Evolutionary conservation across 148 eudicot genomes (phyloP).

Genomic region (Nepenthes mirabilis): DNA sequence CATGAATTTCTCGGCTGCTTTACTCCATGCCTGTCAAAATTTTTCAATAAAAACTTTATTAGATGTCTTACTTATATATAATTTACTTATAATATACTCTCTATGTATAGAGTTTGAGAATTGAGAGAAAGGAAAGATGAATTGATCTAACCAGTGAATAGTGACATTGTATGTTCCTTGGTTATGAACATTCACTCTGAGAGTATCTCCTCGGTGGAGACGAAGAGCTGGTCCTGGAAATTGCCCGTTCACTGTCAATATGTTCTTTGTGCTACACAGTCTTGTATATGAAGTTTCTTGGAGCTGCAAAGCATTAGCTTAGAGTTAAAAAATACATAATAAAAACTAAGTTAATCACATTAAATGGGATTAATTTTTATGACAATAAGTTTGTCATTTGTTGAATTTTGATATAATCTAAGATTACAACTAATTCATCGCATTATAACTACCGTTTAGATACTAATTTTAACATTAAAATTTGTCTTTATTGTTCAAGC

Average conservation of each 20-base stretch:
- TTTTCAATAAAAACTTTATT: background rate
- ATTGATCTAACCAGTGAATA: background rate
- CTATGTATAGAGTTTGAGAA: background rate
- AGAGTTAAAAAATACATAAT: too few relatives aligned
- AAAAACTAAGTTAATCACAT: too few relatives aligned
- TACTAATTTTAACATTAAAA: too few relatives aligned
- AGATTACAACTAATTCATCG: too few relatives aligned
- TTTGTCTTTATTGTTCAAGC: too few relatives aligned
- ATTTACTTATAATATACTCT: too few relatives aligned
- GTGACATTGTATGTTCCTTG: background rate
- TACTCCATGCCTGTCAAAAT: slow-evolving; percentile 23
- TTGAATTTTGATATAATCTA: too few relatives aligned
- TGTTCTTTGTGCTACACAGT: background rate
- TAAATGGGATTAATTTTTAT: too few relatives aligned
- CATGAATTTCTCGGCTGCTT: slow-evolving; percentile 30
- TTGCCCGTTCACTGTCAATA: slow-evolving; percentile 1
- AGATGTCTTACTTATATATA: background rate
- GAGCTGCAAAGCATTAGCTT: background rate
- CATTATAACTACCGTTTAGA: too few relatives aligned
- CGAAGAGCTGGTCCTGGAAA: background rate
- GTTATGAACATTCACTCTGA: background rate
- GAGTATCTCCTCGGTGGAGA: background rate
- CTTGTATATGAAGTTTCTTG: background rate
- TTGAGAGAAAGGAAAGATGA: background rate
- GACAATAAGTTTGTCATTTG: too few relatives aligned